phyloP scores from a whole-genome alignment of 352 stramenopile genomes.

The Phytopythium vexans region DNA sequence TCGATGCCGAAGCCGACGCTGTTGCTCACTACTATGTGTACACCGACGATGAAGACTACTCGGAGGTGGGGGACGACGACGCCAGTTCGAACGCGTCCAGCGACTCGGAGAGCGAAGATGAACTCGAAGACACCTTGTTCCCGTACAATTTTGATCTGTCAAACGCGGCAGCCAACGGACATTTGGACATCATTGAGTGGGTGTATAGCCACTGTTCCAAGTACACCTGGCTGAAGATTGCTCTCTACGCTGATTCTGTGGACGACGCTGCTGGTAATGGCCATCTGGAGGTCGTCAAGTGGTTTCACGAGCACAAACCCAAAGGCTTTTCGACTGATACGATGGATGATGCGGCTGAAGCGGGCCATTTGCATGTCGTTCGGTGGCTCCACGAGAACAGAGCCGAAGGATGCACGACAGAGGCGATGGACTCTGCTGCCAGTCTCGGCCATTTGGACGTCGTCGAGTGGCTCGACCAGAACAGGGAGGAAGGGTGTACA shows the following conservation, averaged over 20 bases:
- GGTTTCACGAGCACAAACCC: constrained; percentile 39
- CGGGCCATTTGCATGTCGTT: constrained; percentile 49
- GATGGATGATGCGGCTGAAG: constrained; percentile 52
- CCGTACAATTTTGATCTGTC: no score
- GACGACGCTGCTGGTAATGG: constrained; percentile 54
- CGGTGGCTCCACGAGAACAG: constrained; percentile 50
- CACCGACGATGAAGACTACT: no score
- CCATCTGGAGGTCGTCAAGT: constrained; percentile 52
- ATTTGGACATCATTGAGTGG: constrained; percentile 46
- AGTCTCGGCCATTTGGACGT: constrained; percentile 18
- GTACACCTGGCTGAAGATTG: constrained; percentile 51
- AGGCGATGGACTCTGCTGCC: constrained; percentile 35
- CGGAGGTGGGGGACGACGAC: no score
- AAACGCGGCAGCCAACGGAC: constrained; percentile 43
- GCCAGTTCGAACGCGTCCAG: constrained; percentile 25
- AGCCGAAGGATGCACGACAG: constrained; percentile 54
- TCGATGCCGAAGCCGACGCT: no score
- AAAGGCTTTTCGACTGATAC: constrained; percentile 39
- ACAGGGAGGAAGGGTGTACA: constrained; percentile 23
- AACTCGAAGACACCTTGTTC: constrained; percentile 26
- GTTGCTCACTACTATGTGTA: no score
- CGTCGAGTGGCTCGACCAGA: constrained; percentile 24
- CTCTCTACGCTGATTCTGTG: constrained; percentile 40
- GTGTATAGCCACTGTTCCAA: constrained; percentile 18
- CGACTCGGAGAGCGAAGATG: constrained; percentile 18